Evolutionary conservation across 2,329 filamentous ascomycete genomes (phyloP), one percentile per base, ranked within the genome.

Genomic region (Allantophomopsis lycopodina): DNA sequence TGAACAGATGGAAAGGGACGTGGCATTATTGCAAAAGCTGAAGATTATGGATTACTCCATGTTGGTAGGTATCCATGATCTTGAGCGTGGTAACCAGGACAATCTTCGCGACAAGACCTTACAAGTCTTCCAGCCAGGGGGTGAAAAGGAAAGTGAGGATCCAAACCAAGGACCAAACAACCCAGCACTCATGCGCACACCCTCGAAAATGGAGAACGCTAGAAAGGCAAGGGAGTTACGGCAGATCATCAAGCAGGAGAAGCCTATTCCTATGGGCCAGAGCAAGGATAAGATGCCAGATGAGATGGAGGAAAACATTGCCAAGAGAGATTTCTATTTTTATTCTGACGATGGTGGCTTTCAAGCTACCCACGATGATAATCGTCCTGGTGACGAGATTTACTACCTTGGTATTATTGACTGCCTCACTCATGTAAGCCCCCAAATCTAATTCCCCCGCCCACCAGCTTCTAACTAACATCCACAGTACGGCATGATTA

Each of bases 41-140:
- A 82, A 94, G 51, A 96, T 98, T 52, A 98, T 98, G 91, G 91
- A 98, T 60, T 98, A 98, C 61, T 96, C 89, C 8, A 73, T 98
- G 45, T 70, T 98, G 31, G 78, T 98, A 40, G 91, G 91, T 37
- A 91, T 96, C 38, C 91, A 98, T 56, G 91, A 98, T 56, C 60
- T 93, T 15, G 76, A 77, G 40, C 80, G 84, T 49, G 91, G 91
- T 21, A 98, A 98, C 55, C 87, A 95, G 50, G 91, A 98, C 58
- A 94, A 95, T 41, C 67, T 98, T 35, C 83, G 78, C 18, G 77
- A 72, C 62, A 94, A 93, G 65, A 95, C 88, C 1, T 64, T 98
- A 38, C 80, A 91, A 56, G 87, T 96, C 3, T 96, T 95, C 61
- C 88, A 93, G 56, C 89, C 89, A 4, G 86, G 85, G 14, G 83